phyloP scores from a whole-genome alignment of 2,329 filamentous ascomycete genomes.

The Escovopsis sp. region DNA sequence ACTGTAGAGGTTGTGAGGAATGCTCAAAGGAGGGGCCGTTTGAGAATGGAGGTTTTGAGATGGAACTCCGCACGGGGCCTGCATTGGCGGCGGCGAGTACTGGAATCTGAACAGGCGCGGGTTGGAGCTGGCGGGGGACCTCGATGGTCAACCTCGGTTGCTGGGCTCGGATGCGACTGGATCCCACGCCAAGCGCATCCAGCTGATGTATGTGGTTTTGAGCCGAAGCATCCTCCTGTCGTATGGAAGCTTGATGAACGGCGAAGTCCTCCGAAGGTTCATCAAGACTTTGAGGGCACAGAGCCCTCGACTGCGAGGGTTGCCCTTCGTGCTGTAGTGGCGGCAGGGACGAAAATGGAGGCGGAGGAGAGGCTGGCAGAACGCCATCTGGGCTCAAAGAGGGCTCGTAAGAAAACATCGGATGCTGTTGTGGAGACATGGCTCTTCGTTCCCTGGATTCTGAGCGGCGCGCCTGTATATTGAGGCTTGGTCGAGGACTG shows the following conservation, averaged over 20 bases:
- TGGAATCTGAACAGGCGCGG: conserved; percentile 35
- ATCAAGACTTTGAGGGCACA: conserved; percentile 10
- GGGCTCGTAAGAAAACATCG: conserved; percentile 9
- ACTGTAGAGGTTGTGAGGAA: conserved; percentile 35
- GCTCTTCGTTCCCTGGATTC: conserved; percentile 23
- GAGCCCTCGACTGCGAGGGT: conserved; percentile 18
- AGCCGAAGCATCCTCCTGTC: conserved; percentile 3
- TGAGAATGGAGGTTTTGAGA: conserved; percentile 36
- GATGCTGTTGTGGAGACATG: conserved; percentile 22
- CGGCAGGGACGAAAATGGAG: conserved; percentile 8
- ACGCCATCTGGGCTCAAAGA: conserved; percentile 1
- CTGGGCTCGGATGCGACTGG: conserved; percentile 16
- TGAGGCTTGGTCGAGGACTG: conserved; percentile 15
- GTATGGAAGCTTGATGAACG: conserved; percentile 4
- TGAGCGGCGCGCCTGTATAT: conserved; percentile 25
- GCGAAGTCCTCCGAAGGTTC: too few relatives aligned
- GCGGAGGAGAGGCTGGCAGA: conserved; percentile 10
- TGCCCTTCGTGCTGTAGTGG: conserved; percentile 19
- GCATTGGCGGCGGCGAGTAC: conserved; percentile 35
- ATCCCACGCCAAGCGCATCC: not conserved
- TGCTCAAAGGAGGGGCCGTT: conserved; percentile 18
- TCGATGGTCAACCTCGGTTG: conserved; percentile 27
- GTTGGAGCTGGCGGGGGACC: conserved; percentile 31
- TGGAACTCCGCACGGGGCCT: conserved; percentile 38
- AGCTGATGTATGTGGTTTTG: conserved; percentile 5